Evolutionary conservation across 1,284 basidiomycete genomes (phyloP).

Genomic region (Trametes sp.): DNA sequence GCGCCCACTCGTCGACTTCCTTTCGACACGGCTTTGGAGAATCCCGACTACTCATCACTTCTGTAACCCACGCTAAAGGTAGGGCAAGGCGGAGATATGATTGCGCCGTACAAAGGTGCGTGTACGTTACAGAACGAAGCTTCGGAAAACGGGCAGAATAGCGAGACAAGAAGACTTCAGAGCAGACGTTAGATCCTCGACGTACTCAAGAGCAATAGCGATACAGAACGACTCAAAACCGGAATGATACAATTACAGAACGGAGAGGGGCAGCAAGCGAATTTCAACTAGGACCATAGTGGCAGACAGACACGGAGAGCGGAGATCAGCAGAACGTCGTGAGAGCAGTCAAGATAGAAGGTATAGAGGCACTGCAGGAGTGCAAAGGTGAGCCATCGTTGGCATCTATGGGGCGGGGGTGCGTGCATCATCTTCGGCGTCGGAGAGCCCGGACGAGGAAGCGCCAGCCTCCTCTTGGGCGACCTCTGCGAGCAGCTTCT

Average conservation of each 20-base stretch:
- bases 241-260: neutral
- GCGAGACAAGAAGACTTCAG: neutral
- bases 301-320: neutral
- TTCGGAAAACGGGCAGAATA: neutral
- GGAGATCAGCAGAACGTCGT: neutral
- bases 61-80: neutral
- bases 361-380: neutral
- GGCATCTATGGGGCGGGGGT: neutral
- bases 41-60: neutral
- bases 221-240: neutral
- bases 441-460: neutral
- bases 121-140: constrained; percentile 16
- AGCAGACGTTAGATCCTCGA: neutral
- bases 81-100: neutral
- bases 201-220: neutral
- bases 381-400: neutral
- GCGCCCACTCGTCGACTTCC: neutral
- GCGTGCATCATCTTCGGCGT: neutral
- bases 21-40: neutral
- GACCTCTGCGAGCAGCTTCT: neutral
- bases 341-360: neutral
- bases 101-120: constrained; percentile 7
- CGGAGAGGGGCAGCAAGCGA: neutral
- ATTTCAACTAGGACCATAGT: neutral
- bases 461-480: neutral